A percentile compares a stretch with the other conserved stretches of the same genome.
phyloP scores from a whole-genome alignment of 2,329 filamentous ascomycete species.

The Calonectria pseudoturangicola region DNA sequence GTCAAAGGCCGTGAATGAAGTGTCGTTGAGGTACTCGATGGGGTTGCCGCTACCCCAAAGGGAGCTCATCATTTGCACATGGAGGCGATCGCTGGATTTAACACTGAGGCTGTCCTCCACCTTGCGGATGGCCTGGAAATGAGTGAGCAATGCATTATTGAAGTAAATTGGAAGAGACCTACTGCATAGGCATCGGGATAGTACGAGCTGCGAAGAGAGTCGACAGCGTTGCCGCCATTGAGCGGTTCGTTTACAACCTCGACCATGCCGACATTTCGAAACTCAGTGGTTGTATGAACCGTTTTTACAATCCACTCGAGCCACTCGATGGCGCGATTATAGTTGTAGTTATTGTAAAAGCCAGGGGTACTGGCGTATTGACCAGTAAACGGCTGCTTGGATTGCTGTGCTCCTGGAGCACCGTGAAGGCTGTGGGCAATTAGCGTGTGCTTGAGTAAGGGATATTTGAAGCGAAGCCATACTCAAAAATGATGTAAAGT shows the following conservation, averaged over 20 bases:
- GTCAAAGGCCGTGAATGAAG: constrained; percentile 70
- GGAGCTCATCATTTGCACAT: constrained; percentile 70
- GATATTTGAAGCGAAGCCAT: background rate
- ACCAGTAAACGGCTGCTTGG: constrained; percentile 68
- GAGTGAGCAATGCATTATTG: background rate
- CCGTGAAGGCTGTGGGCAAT: constrained; percentile 64
- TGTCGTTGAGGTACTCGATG: constrained; percentile 63
- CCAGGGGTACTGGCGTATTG: constrained; percentile 59
- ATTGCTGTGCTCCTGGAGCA: constrained; percentile 68
- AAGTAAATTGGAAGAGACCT: fast-evolving
- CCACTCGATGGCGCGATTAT: constrained; percentile 72
- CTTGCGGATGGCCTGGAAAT: constrained; percentile 63
- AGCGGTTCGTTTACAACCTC: constrained; percentile 63
- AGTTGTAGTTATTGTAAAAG: constrained; percentile 75
- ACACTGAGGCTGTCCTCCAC: constrained; percentile 67
- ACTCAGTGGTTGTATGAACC: constrained; percentile 68
- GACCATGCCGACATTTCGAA: constrained; percentile 75
- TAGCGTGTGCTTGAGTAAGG: background rate
- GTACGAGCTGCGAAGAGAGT: constrained; percentile 46
- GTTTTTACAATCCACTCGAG: constrained; percentile 73
- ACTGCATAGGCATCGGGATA: constrained; percentile 50
- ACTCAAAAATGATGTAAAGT: constrained; percentile 72
- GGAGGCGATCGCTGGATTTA: constrained; percentile 65
- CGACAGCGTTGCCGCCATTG: constrained; percentile 46
- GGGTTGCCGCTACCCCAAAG: constrained; percentile 75